phyloP scores from a whole-genome alignment of 1,284 basidiomycete genomes.

The Psilocybe mexicana region DNA sequence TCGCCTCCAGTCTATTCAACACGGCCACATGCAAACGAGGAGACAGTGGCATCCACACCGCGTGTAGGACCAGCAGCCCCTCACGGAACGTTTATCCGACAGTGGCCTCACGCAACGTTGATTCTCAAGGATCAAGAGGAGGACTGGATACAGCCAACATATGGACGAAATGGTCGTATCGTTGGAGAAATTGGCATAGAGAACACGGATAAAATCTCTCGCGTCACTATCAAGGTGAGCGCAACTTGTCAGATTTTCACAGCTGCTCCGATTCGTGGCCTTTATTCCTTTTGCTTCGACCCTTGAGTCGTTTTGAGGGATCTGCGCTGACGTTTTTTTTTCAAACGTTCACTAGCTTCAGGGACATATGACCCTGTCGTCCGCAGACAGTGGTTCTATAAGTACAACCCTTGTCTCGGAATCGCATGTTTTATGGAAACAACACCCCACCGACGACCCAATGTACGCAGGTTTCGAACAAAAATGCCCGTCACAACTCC shows the following conservation, averaged over 20 bases:
- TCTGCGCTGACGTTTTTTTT: not conserved
- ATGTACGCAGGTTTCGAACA: constrained; percentile 13
- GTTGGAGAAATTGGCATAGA: constrained; percentile 35
- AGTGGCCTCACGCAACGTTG: constrained; percentile 32
- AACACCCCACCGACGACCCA: constrained; percentile 6
- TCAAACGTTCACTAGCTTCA: constrained; percentile 32
- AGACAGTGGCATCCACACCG: constrained; percentile 35
- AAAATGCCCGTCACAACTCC: constrained; percentile 39
- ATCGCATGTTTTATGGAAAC: constrained; percentile 34
- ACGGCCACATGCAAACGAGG: constrained; percentile 29
- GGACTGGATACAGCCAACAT: constrained; percentile 28
- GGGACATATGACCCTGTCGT: constrained; percentile 38
- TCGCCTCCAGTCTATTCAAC: constrained; percentile 22
- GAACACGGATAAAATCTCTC: constrained; percentile 27
- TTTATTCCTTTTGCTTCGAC: not conserved
- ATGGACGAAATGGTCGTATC: constrained; percentile 32
- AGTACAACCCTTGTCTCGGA: constrained; percentile 30
- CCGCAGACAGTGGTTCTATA: constrained; percentile 35
- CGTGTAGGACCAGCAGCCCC: constrained; percentile 24
- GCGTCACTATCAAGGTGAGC: constrained; percentile 36
- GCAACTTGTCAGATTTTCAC: no score
- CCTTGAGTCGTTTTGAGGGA: not conserved
- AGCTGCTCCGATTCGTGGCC: no score
- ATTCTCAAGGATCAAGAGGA: constrained; percentile 37
- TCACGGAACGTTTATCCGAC: constrained; percentile 27